Evolutionary conservation across 176 grass and related monocot species (phyloP).

Genomic region (Panicum miliaceum): DNA sequence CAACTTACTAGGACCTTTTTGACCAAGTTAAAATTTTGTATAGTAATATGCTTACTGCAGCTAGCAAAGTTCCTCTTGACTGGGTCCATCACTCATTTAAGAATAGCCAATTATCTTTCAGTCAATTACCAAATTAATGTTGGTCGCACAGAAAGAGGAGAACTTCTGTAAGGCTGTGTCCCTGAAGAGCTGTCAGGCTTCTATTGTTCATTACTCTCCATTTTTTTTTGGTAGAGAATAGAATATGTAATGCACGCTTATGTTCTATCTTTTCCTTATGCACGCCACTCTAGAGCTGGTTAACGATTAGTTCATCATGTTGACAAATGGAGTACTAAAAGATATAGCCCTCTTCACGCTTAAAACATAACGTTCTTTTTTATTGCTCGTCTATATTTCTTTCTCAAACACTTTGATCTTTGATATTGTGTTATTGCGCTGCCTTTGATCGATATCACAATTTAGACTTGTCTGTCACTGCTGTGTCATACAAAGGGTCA

Average conservation of each 20-base stretch:
- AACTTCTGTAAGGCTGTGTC: not conserved
- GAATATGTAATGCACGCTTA: not conserved
- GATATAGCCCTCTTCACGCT: not conserved
- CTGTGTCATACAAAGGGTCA: not conserved
- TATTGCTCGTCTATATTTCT: not conserved
- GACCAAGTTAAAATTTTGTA: slow-evolving; percentile 1
- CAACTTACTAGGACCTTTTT: slow-evolving; percentile 28
- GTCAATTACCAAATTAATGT: slow-evolving; percentile 5
- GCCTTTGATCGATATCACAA: not conserved
- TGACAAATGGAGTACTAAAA: not conserved
- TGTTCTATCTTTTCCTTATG: not conserved
- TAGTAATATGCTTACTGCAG: slow-evolving; percentile 13
- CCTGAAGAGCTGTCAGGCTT: not conserved
- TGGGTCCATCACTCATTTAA: not conserved
- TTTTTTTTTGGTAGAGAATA: not conserved
- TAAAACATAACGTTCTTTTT: not conserved
- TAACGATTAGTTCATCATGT: not conserved
- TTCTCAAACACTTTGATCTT: not conserved
- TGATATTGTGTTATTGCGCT: not conserved
- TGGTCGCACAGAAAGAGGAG: not conserved
- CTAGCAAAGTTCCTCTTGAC: slow-evolving; percentile 23
- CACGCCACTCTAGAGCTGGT: not conserved
- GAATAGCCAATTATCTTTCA: not conserved
- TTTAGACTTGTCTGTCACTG: not conserved
- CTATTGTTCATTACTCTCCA: not conserved